These are phyloP conservation scores for Madurella mycetomatis DNA, from an alignment of 2,329 filamentous ascomycete genomes.

Conservation along the genomic window DNA sequence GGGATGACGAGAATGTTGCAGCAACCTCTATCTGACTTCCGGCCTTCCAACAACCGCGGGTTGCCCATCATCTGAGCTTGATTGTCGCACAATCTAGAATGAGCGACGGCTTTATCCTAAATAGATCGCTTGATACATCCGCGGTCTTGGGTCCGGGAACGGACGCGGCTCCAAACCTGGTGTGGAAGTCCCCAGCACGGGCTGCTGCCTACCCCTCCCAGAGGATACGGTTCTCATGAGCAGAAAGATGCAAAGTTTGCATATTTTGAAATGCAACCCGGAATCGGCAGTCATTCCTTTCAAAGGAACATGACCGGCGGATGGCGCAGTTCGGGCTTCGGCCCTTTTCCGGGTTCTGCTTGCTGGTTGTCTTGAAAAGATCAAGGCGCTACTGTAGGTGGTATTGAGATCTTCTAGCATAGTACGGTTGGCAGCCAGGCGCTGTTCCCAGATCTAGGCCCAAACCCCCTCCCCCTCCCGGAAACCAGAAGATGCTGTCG, in stretches of 20 bases:
- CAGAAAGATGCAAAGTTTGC: too few relatives aligned
- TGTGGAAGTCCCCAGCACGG: too few relatives aligned
- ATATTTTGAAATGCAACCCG: not conserved
- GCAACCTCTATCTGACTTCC: not conserved
- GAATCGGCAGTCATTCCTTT: not conserved
- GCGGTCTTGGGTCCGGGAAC: not conserved
- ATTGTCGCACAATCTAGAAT: not conserved
- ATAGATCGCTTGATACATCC: not conserved
- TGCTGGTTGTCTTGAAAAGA: not conserved
- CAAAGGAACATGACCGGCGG: not conserved
- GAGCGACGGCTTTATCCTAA: not conserved
- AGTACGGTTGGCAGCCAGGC: too few relatives aligned
- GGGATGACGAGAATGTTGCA: not conserved
- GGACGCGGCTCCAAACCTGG: not conserved
- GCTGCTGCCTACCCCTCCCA: too few relatives aligned
- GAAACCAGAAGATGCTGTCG: too few relatives aligned
- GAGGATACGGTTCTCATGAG: too few relatives aligned
- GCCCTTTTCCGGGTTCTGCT: not conserved
- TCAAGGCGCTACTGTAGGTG: not conserved
- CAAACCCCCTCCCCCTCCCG: too few relatives aligned
- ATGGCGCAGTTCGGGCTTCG: not conserved
- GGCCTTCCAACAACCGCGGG: not conserved
- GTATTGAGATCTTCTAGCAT: conserved; percentile 1
- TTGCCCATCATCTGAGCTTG: not conserved
- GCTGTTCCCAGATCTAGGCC: too few relatives aligned